These are phyloP conservation scores for Fusarium metavorans DNA, from an alignment of 2,329 filamentous ascomycete species.

Conservation along the genomic window DNA sequence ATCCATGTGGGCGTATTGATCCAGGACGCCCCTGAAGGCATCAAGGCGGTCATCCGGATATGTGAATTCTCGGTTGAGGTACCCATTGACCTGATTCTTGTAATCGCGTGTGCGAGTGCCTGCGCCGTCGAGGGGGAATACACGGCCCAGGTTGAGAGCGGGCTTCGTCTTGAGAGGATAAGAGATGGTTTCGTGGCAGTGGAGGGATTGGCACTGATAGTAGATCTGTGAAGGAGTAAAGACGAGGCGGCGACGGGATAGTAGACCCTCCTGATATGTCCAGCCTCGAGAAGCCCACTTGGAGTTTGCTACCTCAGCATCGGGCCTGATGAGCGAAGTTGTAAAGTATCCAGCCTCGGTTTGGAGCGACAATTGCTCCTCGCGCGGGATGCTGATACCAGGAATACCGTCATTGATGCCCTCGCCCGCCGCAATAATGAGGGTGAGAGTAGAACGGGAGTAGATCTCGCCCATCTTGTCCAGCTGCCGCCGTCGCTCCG, in stretches of 20 bases:
- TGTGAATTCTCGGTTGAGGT: slow-evolving; percentile 47
- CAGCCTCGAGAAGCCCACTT: slow-evolving; percentile 51
- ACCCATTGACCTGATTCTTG: slow-evolving; percentile 47
- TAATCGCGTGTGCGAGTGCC: slow-evolving; percentile 42
- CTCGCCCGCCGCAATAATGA: slow-evolving; percentile 52
- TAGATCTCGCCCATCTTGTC: slow-evolving; percentile 52
- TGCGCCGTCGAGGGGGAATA: slow-evolving; percentile 45
- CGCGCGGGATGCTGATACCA: slow-evolving; percentile 49
- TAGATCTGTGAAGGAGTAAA: slow-evolving; percentile 54
- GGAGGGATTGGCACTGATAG: slow-evolving; percentile 53
- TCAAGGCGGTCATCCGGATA: slow-evolving; percentile 48
- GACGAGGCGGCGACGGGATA: slow-evolving; percentile 51
- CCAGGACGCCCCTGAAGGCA: slow-evolving; percentile 49
- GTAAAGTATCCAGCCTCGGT: slow-evolving; percentile 50
- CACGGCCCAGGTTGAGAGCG: slow-evolving; percentile 48
- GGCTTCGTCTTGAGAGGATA: slow-evolving; percentile 49
- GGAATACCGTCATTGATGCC: slow-evolving; percentile 48
- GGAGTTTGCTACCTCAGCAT: slow-evolving; percentile 51
- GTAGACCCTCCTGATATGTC: slow-evolving; percentile 53
- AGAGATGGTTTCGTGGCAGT: slow-evolving; percentile 53
- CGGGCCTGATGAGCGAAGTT: slow-evolving; percentile 51
- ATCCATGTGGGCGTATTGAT: slow-evolving; percentile 45
- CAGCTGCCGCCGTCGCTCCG: slow-evolving; percentile 45
- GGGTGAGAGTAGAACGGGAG: slow-evolving; percentile 47
- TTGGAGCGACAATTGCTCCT: slow-evolving; percentile 51